Evolutionary conservation across 208 protist genomes (phyloP).

Genomic region (Wallacemonas sp.): DNA sequence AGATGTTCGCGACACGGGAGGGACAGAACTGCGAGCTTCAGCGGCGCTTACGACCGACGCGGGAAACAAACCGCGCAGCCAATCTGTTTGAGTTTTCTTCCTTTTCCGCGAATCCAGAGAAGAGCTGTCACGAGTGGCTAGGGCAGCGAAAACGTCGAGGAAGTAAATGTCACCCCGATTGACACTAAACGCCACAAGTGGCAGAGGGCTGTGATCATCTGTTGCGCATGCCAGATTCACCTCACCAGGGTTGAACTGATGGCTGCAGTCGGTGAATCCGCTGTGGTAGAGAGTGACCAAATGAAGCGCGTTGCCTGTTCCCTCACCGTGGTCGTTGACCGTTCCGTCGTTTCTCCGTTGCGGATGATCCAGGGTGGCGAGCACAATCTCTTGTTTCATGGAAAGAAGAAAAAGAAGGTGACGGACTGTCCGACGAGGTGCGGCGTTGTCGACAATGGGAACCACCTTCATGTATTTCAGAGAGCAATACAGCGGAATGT

Average conservation of each 20-base stretch:
- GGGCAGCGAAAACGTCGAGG: conserved; percentile 61
- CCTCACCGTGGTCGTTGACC: background rate
- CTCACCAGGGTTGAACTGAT: conserved; percentile 64
- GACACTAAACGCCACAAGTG: conserved; percentile 70
- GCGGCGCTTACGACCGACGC: conserved; percentile 14
- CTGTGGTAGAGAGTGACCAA: conserved; percentile 68
- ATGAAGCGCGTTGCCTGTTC: conserved; percentile 14
- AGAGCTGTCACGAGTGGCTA: conserved; percentile 16
- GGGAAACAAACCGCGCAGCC: conserved; percentile 21
- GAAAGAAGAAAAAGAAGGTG: conserved; percentile 81
- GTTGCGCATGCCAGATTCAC: conserved; percentile 54
- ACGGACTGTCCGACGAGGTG: conserved; percentile 21
- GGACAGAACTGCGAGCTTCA: background rate
- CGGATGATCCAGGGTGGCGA: conserved; percentile 46
- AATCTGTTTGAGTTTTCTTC: background rate
- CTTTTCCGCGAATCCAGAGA: background rate
- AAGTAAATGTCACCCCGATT: conserved; percentile 55
- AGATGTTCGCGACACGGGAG: conserved; percentile 28
- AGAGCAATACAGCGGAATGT: conserved; percentile 60
- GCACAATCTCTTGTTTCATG: conserved; percentile 69
- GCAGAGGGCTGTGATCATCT: conserved; percentile 17
- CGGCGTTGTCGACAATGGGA: conserved; percentile 38
- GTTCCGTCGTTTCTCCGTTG: background rate
- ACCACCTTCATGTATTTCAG: conserved; percentile 72
- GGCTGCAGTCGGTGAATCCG: conserved; percentile 46